Base-by-base conservation (phyloP, 139 green algal species). In the Chlamydomonas schloesseri region DNA sequence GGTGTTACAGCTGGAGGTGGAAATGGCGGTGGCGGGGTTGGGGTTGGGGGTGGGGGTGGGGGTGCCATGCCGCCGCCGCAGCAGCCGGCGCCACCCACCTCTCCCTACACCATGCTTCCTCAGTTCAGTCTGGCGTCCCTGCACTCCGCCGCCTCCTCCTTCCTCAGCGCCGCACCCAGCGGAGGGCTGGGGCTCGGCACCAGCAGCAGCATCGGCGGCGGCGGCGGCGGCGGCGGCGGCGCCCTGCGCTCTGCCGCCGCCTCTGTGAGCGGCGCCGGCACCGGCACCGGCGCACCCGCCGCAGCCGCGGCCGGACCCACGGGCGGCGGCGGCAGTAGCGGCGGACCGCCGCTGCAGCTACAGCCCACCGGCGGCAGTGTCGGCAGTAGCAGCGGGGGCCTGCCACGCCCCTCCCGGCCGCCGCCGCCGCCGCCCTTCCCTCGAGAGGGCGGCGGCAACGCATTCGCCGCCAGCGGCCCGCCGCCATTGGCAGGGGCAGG, bases 381-480 rank as follows among this genome's bases (percentile, higher is more conserved):
- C n/a, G n/a, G n/a, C n/a, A n/a, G n/a, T n/a, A n/a, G n/a, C n/a
- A n/a, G n/a, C n/a, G 42, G 42, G 8, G 57, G 21, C 2, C 57
- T n/a, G 20, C 9, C 71, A 0, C 53, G 55, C 3, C 74, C 74
- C 15, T 33, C 58, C 33, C 75, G 75, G 26, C 75, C 75, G 57
- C 57, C 75, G 24, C 75, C 75, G 55, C 75, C 75, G 75, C 75
- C 75, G 58, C 75, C 75, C 4, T 82, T 82, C 60, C 34, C 58
- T 0, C 57, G 75, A 11, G 37, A 13, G 4, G 26, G 24, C 31
- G 74, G 74, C 33, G 34, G 34, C 58, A 82, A 82, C 57, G 75
- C 58, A 5, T 82, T 82, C n/a, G 75, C 75, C 0, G 47, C 75
- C 8, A 50, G 42, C 42, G 42, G 42, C 42, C 42, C 42, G 42